Conservation (phyloP, 2,329 filamentous ascomycete species). For the Aspergillus udagawae region DNA sequence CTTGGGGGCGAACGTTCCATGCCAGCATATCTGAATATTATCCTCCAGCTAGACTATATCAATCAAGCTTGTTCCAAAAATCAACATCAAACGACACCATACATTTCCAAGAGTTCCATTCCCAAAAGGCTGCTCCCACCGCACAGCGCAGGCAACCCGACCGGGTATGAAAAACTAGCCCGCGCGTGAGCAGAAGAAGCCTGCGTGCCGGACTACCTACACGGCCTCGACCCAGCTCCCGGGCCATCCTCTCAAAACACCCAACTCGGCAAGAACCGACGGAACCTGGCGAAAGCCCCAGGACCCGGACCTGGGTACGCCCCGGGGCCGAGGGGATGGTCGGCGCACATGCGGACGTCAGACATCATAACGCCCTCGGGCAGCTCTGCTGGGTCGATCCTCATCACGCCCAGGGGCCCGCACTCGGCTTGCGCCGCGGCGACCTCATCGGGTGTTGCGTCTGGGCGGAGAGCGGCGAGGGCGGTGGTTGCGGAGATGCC, state of each 20-base stretch:
- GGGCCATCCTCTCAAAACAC: conserved; percentile 15
- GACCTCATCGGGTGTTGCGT: conserved; percentile 15
- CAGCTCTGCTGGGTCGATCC: conserved; percentile 14
- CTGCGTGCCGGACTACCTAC: conserved; percentile 4
- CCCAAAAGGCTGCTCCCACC: conserved; percentile 10
- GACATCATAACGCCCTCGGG: conserved; percentile 10
- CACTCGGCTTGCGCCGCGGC: conserved; percentile 14
- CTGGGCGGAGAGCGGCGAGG: conserved; percentile 15
- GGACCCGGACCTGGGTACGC: conserved; percentile 18
- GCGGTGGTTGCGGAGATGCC: conserved; percentile 17
- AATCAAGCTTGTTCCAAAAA: too few relatives aligned
- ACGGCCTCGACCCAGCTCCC: conserved; percentile 7
- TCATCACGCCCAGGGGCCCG: conserved; percentile 15
- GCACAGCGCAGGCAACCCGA: conserved; percentile 6
- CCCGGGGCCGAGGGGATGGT: conserved; percentile 18
- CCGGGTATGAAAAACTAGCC: conserved; percentile 5
- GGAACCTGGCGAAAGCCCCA: conserved; percentile 16
- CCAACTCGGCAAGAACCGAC: conserved; percentile 11
- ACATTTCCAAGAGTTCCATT: conserved; percentile 3
- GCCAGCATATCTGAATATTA: too few relatives aligned
- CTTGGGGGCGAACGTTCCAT: too few relatives aligned
- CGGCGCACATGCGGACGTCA: conserved; percentile 17
- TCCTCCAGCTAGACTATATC: too few relatives aligned
- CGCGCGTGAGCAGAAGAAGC: conserved; percentile 6
- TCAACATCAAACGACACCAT: too few relatives aligned